Conservation (phyloP, 2,329 filamentous ascomycete genomes). For the Penicillium sp. region DNA sequence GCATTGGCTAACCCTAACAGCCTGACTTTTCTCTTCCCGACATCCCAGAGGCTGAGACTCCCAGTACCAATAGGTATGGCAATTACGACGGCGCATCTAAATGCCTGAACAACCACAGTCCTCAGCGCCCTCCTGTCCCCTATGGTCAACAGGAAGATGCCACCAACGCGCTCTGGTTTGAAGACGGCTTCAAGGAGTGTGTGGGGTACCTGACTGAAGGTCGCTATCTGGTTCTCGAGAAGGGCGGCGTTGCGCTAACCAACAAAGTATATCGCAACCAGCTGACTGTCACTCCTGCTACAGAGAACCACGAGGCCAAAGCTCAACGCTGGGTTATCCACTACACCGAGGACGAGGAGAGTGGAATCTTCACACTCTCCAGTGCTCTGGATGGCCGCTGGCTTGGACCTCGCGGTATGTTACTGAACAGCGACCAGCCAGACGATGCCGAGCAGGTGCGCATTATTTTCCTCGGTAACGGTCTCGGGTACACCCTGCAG, state of each 20-base stretch:
- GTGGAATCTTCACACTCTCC: constrained; percentile 40
- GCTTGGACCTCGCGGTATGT: constrained; percentile 26
- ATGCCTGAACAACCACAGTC: constrained; percentile 43
- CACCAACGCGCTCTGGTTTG: constrained; percentile 40
- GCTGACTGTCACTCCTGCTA: constrained; percentile 26
- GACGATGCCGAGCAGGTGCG: constrained; percentile 29
- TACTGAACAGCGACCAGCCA: constrained; percentile 20
- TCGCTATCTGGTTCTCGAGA: constrained; percentile 54
- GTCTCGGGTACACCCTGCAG: constrained; percentile 35
- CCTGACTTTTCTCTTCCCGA: constrained; percentile 51
- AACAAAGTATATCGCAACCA: constrained; percentile 22
- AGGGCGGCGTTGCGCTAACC: constrained; percentile 45
- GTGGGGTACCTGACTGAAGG: constrained; percentile 55
- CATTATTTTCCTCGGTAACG: constrained; percentile 37
- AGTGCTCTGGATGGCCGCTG: constrained; percentile 44
- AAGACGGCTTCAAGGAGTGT: constrained; percentile 55
- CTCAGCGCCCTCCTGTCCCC: constrained; percentile 47
- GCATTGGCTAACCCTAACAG: constrained; percentile 14
- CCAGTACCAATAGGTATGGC: constrained; percentile 44
- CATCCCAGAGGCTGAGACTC: constrained; percentile 46
- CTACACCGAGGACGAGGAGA: constrained; percentile 34
- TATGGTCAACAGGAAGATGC: constrained; percentile 46
- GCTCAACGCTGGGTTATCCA: constrained; percentile 54
- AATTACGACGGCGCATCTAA: constrained; percentile 47
- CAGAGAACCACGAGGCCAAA: constrained; percentile 39